phyloP scores from a whole-genome alignment of 768 basidiomycete genomes.

The Pulveroboletus sp. region DNA sequence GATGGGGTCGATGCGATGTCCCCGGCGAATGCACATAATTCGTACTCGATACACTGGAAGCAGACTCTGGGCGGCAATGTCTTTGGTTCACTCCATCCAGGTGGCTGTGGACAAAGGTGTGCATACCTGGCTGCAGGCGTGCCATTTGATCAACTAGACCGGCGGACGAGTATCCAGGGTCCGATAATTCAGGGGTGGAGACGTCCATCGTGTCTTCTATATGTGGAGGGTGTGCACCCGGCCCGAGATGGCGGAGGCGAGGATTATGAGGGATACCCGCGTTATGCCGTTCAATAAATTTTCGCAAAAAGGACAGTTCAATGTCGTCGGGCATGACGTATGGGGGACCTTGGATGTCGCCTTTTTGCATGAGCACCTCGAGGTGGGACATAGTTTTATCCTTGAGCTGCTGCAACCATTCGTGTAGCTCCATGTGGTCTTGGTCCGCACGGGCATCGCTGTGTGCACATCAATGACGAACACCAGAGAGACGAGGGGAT shows the following conservation, averaged over 20 bases:
- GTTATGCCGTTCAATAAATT: conserved; percentile 78
- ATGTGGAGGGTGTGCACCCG: conserved; percentile 29
- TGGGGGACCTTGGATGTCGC: conserved; percentile 81
- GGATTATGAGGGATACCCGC: conserved; percentile 79
- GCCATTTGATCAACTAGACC: conserved; percentile 33
- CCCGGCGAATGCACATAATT: conserved; percentile 32
- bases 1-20: conserved; percentile 28
- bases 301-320: conserved; percentile 74
- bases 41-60: conserved; percentile 30
- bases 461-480: conserved; percentile 6
- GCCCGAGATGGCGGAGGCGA: conserved; percentile 58
- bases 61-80: conserved; percentile 19
- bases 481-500: neutral
- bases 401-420: conserved; percentile 85
- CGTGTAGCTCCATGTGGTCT: conserved; percentile 86
- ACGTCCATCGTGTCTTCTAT: conserved; percentile 35
- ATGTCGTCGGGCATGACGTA: conserved; percentile 79
- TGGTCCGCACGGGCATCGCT: conserved; percentile 77
- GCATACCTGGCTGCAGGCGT: conserved; percentile 34
- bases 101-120: neutral
- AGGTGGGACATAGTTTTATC: conserved; percentile 89
- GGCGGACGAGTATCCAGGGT: conserved; percentile 30
- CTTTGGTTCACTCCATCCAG: conserved; percentile 4
- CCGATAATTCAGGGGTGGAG: conserved; percentile 34
- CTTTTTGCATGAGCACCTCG: conserved; percentile 84